A percentile compares a stretch with the other conserved stretches of the same genome.
phyloP scores from a whole-genome alignment of 805 yeast genomes.

The Zygoascus bituminiphila region DNA sequence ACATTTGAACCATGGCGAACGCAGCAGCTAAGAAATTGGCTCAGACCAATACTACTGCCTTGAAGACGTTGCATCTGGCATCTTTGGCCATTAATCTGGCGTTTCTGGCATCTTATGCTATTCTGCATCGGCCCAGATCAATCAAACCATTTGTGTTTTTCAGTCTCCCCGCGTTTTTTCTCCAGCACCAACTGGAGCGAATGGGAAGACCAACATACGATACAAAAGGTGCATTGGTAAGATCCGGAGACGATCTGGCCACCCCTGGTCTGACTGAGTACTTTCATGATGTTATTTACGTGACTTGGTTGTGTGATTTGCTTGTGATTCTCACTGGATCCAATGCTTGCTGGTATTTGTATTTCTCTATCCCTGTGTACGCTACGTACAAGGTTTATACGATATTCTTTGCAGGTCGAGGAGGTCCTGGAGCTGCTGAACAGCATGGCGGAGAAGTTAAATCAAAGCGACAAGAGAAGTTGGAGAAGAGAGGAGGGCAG shows the following conservation, averaged over 20 bases:
- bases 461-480: constrained; percentile 33
- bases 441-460: constrained; percentile 19
- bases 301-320: constrained; percentile 52
- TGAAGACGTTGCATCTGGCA: constrained; percentile 29
- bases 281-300: constrained; percentile 59
- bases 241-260: constrained; percentile 52
- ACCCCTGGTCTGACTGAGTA: constrained; percentile 64
- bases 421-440: constrained; percentile 3
- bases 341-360: constrained; percentile 52
- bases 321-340: constrained; percentile 47
- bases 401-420: constrained; percentile 26
- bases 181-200: constrained; percentile 47
- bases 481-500: constrained; percentile 29
- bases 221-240: constrained; percentile 38
- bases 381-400: constrained; percentile 41
- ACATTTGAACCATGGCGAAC: constrained; percentile 39
- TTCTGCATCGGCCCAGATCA: constrained; percentile 40
- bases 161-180: constrained; percentile 35
- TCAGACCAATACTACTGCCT: constrained; percentile 25
- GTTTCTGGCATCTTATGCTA: constrained; percentile 31
- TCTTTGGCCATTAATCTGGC: constrained; percentile 35
- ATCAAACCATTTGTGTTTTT: constrained; percentile 37
- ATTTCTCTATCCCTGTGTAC: constrained; percentile 44
- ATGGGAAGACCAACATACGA: constrained; percentile 53
- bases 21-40: constrained; percentile 38